Percentiles rank a stretch among this genome's conserved stretches.
phyloP scores from a whole-genome alignment of 2,329 filamentous ascomycete genomes.

The Epichloe bromicola region DNA sequence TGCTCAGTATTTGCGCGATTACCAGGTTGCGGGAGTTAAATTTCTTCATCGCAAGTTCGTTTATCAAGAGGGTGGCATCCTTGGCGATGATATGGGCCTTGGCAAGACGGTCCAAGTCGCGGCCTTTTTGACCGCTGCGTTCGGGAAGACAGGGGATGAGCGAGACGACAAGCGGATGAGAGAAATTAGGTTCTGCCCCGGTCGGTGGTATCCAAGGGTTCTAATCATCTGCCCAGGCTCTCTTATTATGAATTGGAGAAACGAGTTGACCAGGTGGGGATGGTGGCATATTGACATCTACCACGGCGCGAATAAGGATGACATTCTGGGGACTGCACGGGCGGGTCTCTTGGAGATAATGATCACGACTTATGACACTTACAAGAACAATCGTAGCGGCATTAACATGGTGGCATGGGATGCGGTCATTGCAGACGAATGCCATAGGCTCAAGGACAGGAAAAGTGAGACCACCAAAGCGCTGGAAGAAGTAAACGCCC shows the following conservation, averaged over 20 bases:
- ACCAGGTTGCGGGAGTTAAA: constrained; percentile 72
- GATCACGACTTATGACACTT: constrained; percentile 89
- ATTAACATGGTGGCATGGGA: constrained; percentile 89
- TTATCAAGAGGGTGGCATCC: constrained; percentile 77
- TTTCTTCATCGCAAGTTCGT: constrained; percentile 86
- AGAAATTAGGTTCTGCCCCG: constrained; percentile 54
- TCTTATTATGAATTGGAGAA: constrained; percentile 82
- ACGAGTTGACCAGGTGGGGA: constrained; percentile 79
- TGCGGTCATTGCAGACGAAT: constrained; percentile 87
- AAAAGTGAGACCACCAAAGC: constrained; percentile 56
- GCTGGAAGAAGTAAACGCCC: constrained; percentile 80
- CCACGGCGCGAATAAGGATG: constrained; percentile 57
- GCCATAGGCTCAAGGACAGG: constrained; percentile 72
- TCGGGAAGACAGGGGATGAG: constrained; percentile 86
- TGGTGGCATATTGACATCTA: constrained; percentile 87
- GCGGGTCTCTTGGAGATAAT: constrained; percentile 76
- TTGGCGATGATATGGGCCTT: constrained; percentile 95
- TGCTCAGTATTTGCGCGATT: constrained; percentile 82
- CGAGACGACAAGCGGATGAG: constrained; percentile 78
- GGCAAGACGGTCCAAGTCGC: constrained; percentile 96
- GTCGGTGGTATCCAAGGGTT: constrained; percentile 62
- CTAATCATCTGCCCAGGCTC: constrained; percentile 83
- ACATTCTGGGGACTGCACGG: constrained; percentile 57
- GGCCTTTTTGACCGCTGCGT: constrained; percentile 79
- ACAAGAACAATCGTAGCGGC: constrained; percentile 58